phyloP scores from a whole-genome alignment of 2,329 filamentous ascomycete genomes.

The Ascochyta rabiei region DNA sequence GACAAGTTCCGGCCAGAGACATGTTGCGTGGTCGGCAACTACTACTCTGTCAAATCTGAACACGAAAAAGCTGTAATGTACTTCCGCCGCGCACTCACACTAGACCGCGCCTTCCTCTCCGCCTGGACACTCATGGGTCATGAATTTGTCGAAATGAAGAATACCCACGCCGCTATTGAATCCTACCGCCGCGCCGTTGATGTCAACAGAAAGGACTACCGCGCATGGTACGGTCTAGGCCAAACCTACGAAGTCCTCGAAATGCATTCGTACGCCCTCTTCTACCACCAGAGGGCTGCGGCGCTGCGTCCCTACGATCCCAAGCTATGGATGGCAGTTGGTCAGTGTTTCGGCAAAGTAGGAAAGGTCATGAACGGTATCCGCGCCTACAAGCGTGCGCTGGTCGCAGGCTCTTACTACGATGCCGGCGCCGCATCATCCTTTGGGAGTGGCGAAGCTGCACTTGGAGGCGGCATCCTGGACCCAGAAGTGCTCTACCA shows the following conservation, averaged over 20 bases:
- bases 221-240: conserved; percentile 96
- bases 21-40: conserved; percentile 95
- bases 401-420: conserved; percentile 87
- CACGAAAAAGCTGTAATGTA: conserved; percentile 99
- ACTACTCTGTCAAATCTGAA: conserved; percentile 91
- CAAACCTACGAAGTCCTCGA: conserved; percentile 98
- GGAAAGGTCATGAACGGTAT: conserved; percentile 87
- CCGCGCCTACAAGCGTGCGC: conserved; percentile 89
- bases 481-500: conserved; percentile 91
- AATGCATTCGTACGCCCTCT: conserved; percentile 96
- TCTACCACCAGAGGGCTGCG: conserved; percentile 96
- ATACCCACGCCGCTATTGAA: conserved; percentile 96
- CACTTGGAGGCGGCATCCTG: conserved; percentile 63
- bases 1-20: conserved; percentile 98
- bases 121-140: conserved; percentile 99
- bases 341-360: conserved; percentile 89
- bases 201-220: conserved; percentile 93
- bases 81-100: conserved; percentile 87
- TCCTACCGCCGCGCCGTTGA: conserved; percentile 95
- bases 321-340: conserved; percentile 98
- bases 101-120: conserved; percentile 88
- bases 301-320: conserved; percentile 93
- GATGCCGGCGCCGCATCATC: conserved; percentile 64
- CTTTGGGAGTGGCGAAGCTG: conserved; percentile 55
- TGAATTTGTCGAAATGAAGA: conserved; percentile 98